Evolutionary conservation across 768 basidiomycete species (phyloP).

Genomic region (Termitomyces sp.): DNA sequence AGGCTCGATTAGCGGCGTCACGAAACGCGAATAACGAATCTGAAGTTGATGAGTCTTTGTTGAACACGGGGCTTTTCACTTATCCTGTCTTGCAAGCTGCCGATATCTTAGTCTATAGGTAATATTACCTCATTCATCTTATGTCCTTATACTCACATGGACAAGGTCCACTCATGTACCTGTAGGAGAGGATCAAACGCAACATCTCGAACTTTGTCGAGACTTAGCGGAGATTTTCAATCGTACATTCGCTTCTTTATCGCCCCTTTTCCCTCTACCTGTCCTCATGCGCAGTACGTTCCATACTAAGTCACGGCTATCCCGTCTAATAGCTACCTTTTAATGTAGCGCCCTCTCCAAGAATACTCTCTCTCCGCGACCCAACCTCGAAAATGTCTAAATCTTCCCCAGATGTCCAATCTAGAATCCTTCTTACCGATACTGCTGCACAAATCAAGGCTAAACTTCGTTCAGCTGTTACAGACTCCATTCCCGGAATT

Average conservation of each 20-base stretch:
- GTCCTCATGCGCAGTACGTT: conserved; percentile 65
- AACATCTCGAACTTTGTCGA: conserved; percentile 86
- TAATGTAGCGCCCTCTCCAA: conserved; percentile 63
- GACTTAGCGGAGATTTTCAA: conserved; percentile 86
- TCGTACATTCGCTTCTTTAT: conserved; percentile 42
- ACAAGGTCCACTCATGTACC: conserved; percentile 86
- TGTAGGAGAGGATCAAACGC: conserved; percentile 93
- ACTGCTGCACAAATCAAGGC: conserved; percentile 46
- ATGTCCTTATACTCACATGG: not conserved
- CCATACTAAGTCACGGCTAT: not conserved
- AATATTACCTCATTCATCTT: conserved; percentile 10
- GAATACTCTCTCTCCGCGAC: conserved; percentile 83
- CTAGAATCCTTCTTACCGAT: conserved; percentile 87
- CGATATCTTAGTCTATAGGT: conserved; percentile 86
- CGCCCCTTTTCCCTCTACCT: conserved; percentile 67
- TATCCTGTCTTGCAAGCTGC: conserved; percentile 94
- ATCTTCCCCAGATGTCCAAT: conserved; percentile 70
- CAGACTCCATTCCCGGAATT: conserved; percentile 72
- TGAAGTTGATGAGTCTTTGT: conserved; percentile 73
- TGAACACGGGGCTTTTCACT: conserved; percentile 83
- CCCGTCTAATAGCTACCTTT: not conserved
- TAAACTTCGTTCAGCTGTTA: conserved; percentile 80
- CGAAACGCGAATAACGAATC: conserved; percentile 71
- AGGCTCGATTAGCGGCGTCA: conserved; percentile 73
- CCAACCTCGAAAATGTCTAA: conserved; percentile 94